A percentile compares a stretch with the other conserved stretches of the same genome.
Evolutionary conservation across 345 rosid species (phyloP).

Genomic region (Moringa oleifera): DNA sequence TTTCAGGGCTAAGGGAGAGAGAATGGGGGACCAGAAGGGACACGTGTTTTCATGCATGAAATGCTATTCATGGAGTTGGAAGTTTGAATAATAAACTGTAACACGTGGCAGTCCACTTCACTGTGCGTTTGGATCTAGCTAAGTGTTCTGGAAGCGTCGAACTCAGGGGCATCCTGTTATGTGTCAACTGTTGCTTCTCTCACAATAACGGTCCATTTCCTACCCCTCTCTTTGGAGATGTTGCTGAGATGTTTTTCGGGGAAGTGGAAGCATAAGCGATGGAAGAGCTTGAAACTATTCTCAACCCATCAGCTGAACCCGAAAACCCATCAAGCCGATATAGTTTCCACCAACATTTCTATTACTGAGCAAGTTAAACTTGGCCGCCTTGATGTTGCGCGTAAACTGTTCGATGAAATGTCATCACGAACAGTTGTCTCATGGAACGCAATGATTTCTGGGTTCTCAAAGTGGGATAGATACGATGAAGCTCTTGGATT

Average conservation of each 20-base stretch:
- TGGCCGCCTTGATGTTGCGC: constrained; percentile 31
- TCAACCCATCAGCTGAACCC: background rate
- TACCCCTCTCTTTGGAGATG: background rate
- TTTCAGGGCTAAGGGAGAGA: too few relatives aligned
- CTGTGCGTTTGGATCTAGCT: background rate
- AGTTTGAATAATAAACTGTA: background rate
- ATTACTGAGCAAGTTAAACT: constrained; percentile 3
- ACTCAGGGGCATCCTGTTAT: too few relatives aligned
- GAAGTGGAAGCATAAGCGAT: constrained; percentile 14
- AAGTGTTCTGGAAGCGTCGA: background rate
- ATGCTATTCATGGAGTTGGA: background rate
- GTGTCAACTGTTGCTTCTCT: too few relatives aligned
- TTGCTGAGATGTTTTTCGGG: constrained; percentile 10
- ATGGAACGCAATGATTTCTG: constrained; percentile 40
- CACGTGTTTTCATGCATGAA: constrained; percentile 55
- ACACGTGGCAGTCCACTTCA: constrained; percentile 18
- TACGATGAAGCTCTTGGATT: constrained; percentile 25
- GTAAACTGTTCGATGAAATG: constrained; percentile 46
- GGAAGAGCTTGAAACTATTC: constrained; percentile 9
- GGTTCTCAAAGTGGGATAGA: constrained; percentile 32
- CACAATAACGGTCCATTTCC: background rate
- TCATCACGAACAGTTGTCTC: constrained; percentile 32
- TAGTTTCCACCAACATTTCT: constrained; percentile 25
- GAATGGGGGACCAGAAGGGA: too few relatives aligned
- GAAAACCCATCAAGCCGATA: background rate